These are phyloP conservation scores for Hypoxylon lienhwacheense DNA, from an alignment of 495 filamentous ascomycete genomes.

Conservation along the genomic window DNA sequence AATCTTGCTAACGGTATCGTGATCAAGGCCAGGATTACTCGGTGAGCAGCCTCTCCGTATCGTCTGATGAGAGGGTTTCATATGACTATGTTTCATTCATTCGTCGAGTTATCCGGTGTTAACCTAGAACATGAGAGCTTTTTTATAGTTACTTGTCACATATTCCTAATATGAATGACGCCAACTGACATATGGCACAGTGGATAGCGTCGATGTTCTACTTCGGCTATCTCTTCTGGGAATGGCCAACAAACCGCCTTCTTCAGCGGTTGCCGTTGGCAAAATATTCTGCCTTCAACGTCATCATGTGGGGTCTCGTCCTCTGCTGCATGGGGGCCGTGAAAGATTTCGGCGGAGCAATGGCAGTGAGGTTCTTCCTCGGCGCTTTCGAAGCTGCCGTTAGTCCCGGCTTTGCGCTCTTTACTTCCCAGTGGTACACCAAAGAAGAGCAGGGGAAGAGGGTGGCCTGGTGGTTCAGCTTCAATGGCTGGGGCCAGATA, in stretches of 20 bases:
- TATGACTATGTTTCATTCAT: neutral
- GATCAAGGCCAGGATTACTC: constrained; percentile 36
- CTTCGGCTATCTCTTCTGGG: constrained; percentile 67
- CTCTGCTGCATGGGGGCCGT: constrained; percentile 57
- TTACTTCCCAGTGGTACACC: constrained; percentile 68
- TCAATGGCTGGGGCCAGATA: constrained; percentile 64
- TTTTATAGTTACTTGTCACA: neutral
- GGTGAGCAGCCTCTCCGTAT: constrained; percentile 8
- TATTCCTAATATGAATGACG: neutral
- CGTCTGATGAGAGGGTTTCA: neutral
- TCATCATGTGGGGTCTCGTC: constrained; percentile 61
- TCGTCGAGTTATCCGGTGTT: too few species aligned
- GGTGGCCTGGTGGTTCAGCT: constrained; percentile 65
- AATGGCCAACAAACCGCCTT: constrained; percentile 64
- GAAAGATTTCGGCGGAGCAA: constrained; percentile 48
- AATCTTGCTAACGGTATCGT: neutral
- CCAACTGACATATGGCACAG: constrained; percentile 9
- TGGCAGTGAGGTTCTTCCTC: constrained; percentile 62
- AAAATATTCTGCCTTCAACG: constrained; percentile 60
- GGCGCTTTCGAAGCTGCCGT: constrained; percentile 65
- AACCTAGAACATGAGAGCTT: too few species aligned
- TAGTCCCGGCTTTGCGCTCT: constrained; percentile 63
- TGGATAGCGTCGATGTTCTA: constrained; percentile 55
- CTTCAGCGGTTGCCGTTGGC: constrained; percentile 61
- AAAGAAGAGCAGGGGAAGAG: constrained; percentile 60